Conservation (phyloP, 352 stramenopile genomes). For the Phytophthora niederhauseri region DNA sequence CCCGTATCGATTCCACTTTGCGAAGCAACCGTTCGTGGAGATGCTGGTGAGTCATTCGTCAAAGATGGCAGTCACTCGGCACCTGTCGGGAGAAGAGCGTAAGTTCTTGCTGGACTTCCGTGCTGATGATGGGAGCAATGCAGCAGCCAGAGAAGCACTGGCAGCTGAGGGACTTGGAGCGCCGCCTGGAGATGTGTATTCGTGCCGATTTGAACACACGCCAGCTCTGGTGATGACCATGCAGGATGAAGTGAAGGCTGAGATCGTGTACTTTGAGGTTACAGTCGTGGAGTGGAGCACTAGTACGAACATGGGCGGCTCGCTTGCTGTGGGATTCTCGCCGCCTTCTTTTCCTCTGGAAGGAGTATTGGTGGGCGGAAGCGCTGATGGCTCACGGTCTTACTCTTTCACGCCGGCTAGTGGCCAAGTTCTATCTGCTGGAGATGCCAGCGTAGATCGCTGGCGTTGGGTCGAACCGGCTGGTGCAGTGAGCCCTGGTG, state of each 20-base stretch:
- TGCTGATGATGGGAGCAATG: conserved; percentile 40
- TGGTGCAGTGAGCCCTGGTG: conserved; percentile 49
- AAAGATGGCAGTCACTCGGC: conserved; percentile 75
- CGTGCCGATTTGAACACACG: conserved; percentile 86
- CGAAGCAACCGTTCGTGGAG: conserved; percentile 62
- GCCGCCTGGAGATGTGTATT: conserved; percentile 44
- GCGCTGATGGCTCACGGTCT: conserved; percentile 41
- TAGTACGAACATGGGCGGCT: conserved; percentile 24
- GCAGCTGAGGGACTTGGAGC: conserved; percentile 26
- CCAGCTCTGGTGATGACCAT: conserved; percentile 75
- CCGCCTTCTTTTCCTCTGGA: conserved; percentile 73
- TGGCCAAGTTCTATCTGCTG: conserved; percentile 67
- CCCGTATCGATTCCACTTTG: conserved; percentile 81
- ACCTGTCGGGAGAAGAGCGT: conserved; percentile 77
- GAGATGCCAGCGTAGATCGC: conserved; percentile 57
- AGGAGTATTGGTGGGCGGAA: conserved; percentile 58
- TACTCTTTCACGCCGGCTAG: conserved; percentile 75
- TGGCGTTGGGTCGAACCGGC: conserved; percentile 77
- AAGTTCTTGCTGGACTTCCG: conserved; percentile 80
- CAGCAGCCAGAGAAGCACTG: conserved; percentile 20
- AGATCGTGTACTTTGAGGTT: conserved; percentile 86
- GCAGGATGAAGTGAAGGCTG: conserved; percentile 69
- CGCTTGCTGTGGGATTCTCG: conserved; percentile 70
- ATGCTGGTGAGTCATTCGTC: conserved; percentile 85
- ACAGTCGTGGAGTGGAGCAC: conserved; percentile 70